phyloP scores from a whole-genome alignment of 345 rosid genomes.

The Aquilaria sinensis region DNA sequence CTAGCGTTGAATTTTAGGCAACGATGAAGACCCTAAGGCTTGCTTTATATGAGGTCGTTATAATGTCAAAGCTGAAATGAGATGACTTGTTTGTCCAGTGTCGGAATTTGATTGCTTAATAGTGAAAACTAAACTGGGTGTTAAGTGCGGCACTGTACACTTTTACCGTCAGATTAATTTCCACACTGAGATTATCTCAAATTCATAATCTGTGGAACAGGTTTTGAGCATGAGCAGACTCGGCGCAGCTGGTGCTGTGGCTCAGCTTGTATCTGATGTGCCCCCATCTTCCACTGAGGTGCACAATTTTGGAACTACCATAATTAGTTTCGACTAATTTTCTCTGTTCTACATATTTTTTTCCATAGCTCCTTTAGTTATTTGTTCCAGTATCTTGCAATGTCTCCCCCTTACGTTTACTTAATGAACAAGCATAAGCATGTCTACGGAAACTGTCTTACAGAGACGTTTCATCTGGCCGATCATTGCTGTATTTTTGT shows the following conservation, averaged over 20 bases:
- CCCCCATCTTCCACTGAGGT: conserved; percentile 62
- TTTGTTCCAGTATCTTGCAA: too few species aligned
- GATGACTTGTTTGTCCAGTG: conserved; percentile 6
- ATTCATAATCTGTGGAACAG: conserved; percentile 21
- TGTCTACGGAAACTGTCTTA: too few species aligned
- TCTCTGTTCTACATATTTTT: background rate
- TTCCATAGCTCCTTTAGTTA: too few species aligned
- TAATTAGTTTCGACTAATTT: background rate
- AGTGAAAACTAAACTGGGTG: background rate
- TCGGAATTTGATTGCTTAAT: conserved; percentile 13
- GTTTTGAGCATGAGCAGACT: conserved; percentile 72
- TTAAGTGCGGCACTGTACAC: conserved; percentile 9
- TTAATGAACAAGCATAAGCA: too few species aligned
- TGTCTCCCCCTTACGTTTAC: too few species aligned
- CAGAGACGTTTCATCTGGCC: background rate
- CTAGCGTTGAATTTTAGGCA: conserved; percentile 20
- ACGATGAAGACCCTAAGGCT: conserved; percentile 15
- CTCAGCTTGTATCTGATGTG: conserved; percentile 68
- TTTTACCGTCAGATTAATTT: background rate
- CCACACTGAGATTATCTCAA: background rate
- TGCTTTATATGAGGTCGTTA: conserved; percentile 22
- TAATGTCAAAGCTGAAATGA: conserved; percentile 22
- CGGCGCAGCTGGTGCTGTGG: conserved; percentile 70
- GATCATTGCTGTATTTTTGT: background rate
- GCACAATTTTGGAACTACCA: background rate